Evolutionary conservation across 2,329 filamentous ascomycete genomes (phyloP).

Genomic region (Pseudogymnoascus sp.): DNA sequence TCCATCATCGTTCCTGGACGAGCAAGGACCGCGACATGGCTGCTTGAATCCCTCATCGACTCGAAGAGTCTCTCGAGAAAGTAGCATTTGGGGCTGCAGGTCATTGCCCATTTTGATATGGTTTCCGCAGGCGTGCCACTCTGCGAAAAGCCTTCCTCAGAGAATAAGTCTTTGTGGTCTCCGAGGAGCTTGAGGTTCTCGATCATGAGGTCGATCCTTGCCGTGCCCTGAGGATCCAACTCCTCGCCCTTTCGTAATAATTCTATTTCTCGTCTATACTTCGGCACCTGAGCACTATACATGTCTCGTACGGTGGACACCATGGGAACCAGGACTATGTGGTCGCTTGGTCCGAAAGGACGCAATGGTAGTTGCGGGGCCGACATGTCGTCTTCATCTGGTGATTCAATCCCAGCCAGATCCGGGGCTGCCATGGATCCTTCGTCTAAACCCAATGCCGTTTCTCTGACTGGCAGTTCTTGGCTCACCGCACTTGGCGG

Average conservation of each 20-base stretch:
- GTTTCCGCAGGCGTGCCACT: conserved; percentile 35
- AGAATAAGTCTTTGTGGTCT: conserved; percentile 48
- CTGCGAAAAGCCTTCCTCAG: conserved; percentile 35
- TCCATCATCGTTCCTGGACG: conserved; percentile 43
- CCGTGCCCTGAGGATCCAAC: conserved; percentile 35
- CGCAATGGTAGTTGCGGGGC: conserved; percentile 10
- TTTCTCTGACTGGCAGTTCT: conserved; percentile 15
- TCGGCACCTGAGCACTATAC: conserved; percentile 44
- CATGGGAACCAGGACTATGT: conserved; percentile 50
- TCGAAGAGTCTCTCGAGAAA: conserved; percentile 52
- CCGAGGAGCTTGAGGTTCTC: conserved; percentile 46
- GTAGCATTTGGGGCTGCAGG: conserved; percentile 52
- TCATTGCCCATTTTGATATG: conserved; percentile 45
- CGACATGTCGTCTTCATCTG: conserved; percentile 12
- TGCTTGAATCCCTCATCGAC: conserved; percentile 35
- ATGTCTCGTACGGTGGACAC: conserved; percentile 44
- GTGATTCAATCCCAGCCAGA: not conserved
- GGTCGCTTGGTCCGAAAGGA: conserved; percentile 35
- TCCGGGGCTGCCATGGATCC: not conserved
- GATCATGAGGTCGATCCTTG: conserved; percentile 46
- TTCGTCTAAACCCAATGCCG: not conserved
- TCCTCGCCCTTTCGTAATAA: conserved; percentile 41
- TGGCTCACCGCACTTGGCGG: conserved; percentile 8
- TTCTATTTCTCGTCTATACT: conserved; percentile 38
- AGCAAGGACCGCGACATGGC: conserved; percentile 47